These are phyloP conservation scores for Salicornia ramosissima DNA, from an alignment of 148 eudicot species.

Conservation along the genomic window DNA sequence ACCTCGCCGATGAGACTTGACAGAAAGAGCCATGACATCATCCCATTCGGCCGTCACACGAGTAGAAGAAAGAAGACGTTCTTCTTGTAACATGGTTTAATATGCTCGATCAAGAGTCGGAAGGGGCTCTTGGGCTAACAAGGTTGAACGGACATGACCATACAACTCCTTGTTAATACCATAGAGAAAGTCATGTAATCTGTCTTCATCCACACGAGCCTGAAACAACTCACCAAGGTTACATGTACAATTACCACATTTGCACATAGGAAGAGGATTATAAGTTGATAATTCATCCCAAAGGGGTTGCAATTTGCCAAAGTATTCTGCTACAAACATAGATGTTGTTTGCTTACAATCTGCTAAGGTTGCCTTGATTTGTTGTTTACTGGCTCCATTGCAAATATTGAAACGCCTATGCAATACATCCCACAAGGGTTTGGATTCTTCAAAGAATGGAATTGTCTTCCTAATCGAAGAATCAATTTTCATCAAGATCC, in stretches of 20 bases:
- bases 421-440: neutral
- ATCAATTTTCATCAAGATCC: neutral
- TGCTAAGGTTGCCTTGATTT: neutral
- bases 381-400: neutral
- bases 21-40: too few species aligned
- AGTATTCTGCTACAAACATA: neutral
- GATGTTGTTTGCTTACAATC: neutral
- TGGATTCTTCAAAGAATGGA: constrained; percentile 1
- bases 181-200: neutral
- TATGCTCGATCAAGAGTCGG: neutral
- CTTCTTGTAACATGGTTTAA: neutral
- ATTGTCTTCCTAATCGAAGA: neutral
- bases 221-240: neutral
- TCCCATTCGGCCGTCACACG: neutral
- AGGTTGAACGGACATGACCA: neutral
- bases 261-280: neutral
- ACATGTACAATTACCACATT: neutral
- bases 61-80: neutral
- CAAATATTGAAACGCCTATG: neutral
- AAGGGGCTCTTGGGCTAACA: neutral
- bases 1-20: too few species aligned
- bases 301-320: neutral
- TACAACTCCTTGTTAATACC: neutral
- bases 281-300: neutral
- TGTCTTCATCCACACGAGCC: neutral